Conservation (phyloP, 164 flowering plant genomes). For the Liriodendron chinense region DNA sequence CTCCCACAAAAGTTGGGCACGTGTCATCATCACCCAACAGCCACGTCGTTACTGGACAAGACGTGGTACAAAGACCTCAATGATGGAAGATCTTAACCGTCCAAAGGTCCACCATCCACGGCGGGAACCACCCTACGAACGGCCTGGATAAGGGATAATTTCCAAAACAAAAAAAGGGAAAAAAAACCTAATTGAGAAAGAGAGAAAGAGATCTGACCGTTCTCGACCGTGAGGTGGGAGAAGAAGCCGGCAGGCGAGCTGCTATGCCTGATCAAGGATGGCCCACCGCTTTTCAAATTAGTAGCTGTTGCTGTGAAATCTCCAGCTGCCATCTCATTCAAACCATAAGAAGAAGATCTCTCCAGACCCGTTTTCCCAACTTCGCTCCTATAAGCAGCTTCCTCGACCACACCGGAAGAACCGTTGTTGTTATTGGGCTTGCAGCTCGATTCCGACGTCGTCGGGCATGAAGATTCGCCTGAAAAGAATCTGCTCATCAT, state of each 20-base stretch:
- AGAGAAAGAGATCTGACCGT: neutral
- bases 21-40: too few species aligned
- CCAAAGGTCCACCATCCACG: neutral
- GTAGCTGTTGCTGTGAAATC: slow-evolving; percentile 12
- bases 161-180: neutral
- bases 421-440: slow-evolving; percentile 21
- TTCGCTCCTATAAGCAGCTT: neutral
- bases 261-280: slow-evolving; percentile 55
- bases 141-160: too few species aligned
- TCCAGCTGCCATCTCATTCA: slow-evolving; percentile 24
- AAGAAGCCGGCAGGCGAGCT: slow-evolving; percentile 83
- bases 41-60: too few species aligned
- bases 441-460: slow-evolving; percentile 32
- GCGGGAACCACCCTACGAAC: too few species aligned
- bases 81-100: neutral
- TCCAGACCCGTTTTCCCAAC: slow-evolving; percentile 10
- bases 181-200: neutral
- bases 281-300: slow-evolving; percentile 15
- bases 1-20: too few species aligned
- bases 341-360: slow-evolving; percentile 31
- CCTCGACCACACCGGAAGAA: slow-evolving; percentile 1
- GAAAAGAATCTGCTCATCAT: slow-evolving; percentile 33
- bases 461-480: slow-evolving; percentile 30
- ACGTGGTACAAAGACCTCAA: too few species aligned
- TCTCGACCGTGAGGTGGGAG: slow-evolving; percentile 40